Conservation (phyloP, 2,329 filamentous ascomycete species). For the Colletotrichum scovillei region DNA sequence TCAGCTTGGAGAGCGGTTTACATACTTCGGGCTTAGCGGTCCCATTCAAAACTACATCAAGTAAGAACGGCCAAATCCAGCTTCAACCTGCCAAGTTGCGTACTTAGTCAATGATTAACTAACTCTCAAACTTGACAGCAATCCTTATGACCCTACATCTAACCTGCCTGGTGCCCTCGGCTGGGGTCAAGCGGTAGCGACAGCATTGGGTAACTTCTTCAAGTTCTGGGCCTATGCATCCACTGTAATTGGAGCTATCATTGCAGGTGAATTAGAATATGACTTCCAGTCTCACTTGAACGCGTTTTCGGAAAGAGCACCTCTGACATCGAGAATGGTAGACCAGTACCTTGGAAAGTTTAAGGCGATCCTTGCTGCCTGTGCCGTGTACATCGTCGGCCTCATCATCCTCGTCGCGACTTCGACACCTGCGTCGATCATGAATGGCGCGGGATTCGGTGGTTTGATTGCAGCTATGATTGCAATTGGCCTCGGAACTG, state of each 20-base stretch:
- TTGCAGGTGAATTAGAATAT: neutral
- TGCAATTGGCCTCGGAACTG: conserved; percentile 74
- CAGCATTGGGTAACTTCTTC: conserved; percentile 43
- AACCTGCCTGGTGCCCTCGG: conserved; percentile 36
- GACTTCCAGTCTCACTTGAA: too few species aligned
- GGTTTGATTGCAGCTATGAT: conserved; percentile 67
- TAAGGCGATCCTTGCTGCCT: conserved; percentile 68
- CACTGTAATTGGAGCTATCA: conserved; percentile 12
- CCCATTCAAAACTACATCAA: conserved; percentile 48
- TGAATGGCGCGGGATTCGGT: conserved; percentile 54
- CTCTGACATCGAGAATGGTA: conserved; percentile 48
- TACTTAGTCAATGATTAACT: too few species aligned
- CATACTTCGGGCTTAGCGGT: conserved; percentile 45
- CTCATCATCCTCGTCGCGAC: conserved; percentile 57
- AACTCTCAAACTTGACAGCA: conserved; percentile 21
- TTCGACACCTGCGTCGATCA: conserved; percentile 51
- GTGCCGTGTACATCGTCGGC: conserved; percentile 36
- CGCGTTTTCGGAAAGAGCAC: rapidly evolving
- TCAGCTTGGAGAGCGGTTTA: conserved; percentile 45
- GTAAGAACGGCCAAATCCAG: too few species aligned
- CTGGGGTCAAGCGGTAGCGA: conserved; percentile 36
- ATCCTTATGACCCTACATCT: conserved; percentile 38
- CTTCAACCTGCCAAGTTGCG: too few species aligned
- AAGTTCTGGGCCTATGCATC: conserved; percentile 40
- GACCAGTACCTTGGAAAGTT: conserved; percentile 70